Conservation (phyloP, 768 basidiomycete genomes). For the Trametes cinnabarina region DNA sequence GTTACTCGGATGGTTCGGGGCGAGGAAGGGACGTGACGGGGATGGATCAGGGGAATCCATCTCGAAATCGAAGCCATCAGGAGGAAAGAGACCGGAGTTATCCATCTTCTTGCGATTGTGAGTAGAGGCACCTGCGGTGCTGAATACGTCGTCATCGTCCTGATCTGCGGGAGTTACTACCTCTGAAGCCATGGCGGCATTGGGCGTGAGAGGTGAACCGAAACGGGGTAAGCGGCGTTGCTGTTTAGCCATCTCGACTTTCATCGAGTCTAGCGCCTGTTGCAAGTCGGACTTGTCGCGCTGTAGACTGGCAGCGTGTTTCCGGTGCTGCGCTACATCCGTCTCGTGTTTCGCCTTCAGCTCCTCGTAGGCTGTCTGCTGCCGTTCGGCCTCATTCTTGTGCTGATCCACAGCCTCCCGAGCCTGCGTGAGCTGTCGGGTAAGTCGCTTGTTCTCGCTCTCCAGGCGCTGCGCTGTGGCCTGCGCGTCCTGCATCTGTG, state of each 20-base stretch:
- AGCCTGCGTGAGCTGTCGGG: slow-evolving; percentile 65
- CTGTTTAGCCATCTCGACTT: slow-evolving; percentile 68
- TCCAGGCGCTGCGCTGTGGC: slow-evolving; percentile 68
- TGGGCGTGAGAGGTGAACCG: slow-evolving; percentile 74
- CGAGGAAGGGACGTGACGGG: slow-evolving; percentile 58
- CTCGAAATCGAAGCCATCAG: slow-evolving; percentile 42
- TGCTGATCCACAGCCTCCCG: slow-evolving; percentile 79
- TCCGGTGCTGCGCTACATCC: slow-evolving; percentile 87
- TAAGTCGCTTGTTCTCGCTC: slow-evolving; percentile 78
- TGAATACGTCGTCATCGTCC: slow-evolving; percentile 68
- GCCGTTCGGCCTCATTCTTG: slow-evolving; percentile 82
- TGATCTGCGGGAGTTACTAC: slow-evolving; percentile 53
- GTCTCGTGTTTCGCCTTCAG: slow-evolving; percentile 92
- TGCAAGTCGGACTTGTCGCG: slow-evolving; percentile 94
- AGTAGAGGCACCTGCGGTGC: slow-evolving; percentile 55
- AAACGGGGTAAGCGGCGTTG: slow-evolving; percentile 59
- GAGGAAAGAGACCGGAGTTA: slow-evolving; percentile 45
- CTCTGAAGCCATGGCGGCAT: slow-evolving; percentile 35
- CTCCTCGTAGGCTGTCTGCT: slow-evolving; percentile 61
- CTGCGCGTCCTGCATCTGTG: slow-evolving; percentile 65
- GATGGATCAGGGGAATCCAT: slow-evolving; percentile 64
- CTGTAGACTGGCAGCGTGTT: slow-evolving; percentile 80
- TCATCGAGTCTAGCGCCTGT: slow-evolving; percentile 71
- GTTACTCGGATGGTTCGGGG: slow-evolving; percentile 71
- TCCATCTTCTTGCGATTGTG: slow-evolving; percentile 59